These are phyloP conservation scores for Elsinoe necatrix DNA, from an alignment of 2,329 filamentous ascomycete species.

Conservation along the genomic window DNA sequence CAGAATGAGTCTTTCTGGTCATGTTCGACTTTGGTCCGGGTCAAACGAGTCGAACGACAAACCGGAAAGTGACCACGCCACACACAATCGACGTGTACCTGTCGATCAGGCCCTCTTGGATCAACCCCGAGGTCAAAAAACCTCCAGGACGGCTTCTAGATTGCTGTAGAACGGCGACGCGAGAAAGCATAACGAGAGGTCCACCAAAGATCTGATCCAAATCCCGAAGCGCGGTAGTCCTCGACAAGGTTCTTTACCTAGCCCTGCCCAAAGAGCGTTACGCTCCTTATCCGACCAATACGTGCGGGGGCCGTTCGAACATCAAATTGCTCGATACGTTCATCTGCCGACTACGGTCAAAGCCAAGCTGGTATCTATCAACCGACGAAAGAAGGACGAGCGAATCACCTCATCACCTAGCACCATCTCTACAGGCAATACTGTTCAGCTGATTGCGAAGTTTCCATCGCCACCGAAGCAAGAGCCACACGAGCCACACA, in stretches of 20 bases:
- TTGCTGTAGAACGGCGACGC: background rate
- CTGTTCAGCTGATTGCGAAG: background rate
- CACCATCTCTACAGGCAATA: background rate
- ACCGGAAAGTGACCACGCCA: background rate
- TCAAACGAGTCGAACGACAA: background rate
- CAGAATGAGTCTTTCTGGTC: background rate
- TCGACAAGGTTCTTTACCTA: background rate
- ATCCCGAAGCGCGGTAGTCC: background rate
- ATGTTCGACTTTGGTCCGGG: background rate
- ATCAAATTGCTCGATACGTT: background rate
- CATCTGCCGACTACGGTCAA: background rate
- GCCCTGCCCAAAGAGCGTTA: slow-evolving; percentile 1
- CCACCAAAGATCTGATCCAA: background rate
- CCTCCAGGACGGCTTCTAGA: background rate
- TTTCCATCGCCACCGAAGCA: background rate
- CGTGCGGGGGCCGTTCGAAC: background rate
- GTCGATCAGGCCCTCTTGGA: no score
- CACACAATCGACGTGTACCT: no score
- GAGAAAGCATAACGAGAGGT: background rate
- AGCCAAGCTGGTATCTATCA: slow-evolving; percentile 5
- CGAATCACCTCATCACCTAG: background rate
- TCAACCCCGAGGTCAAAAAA: no score
- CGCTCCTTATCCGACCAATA: background rate
- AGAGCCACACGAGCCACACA: no score
- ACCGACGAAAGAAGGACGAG: background rate